Percentiles rank a stretch among this genome's conserved stretches.
Conservation (phyloP, 2,329 filamentous ascomycete genomes). For the Aureobasidium sp. region DNA sequence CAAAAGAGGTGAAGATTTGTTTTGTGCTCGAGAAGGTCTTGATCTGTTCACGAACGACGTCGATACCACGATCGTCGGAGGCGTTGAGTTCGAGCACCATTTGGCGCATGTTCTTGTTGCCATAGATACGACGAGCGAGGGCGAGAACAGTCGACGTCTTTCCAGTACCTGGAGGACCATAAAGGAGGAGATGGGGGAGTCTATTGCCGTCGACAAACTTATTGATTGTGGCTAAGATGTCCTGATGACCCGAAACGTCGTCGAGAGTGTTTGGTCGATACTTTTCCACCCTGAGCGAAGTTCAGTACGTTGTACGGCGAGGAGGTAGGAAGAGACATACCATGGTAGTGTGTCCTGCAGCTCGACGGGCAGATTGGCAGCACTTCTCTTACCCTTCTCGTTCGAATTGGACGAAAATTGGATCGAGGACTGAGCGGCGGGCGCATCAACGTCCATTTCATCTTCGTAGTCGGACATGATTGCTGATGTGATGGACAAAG, state of each 20-base stretch:
- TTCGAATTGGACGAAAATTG: conserved; percentile 65
- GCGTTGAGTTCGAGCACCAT: conserved; percentile 98
- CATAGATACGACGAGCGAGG: conserved; percentile 88
- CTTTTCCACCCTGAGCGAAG: conserved; percentile 73
- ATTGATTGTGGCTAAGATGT: conserved; percentile 96
- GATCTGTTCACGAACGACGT: conserved; percentile 97
- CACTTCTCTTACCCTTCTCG: conserved; percentile 81
- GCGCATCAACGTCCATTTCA: conserved; percentile 61
- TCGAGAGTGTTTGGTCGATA: conserved; percentile 83
- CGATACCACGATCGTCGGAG: conserved; percentile 93
- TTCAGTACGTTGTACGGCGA: conserved; percentile 18
- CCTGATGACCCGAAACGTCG: conserved; percentile 93
- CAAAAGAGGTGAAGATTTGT: conserved; percentile 77
- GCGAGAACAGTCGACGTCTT: conserved; percentile 97
- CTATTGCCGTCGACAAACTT: conserved; percentile 93
- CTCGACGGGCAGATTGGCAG: conserved; percentile 87
- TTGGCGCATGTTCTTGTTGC: conserved; percentile 83
- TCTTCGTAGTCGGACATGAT: conserved; percentile 52
- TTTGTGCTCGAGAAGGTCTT: conserved; percentile 98
- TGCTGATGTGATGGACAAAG: conserved; percentile 6
- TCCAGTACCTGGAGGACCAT: conserved; percentile 91
- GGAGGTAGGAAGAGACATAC: conserved; percentile 40
- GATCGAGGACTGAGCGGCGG: conserved; percentile 43
- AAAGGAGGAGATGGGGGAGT: conserved; percentile 90
- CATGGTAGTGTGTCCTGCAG: conserved; percentile 91